phyloP scores from a whole-genome alignment of 257 asterid species.

The Rubia yunnanensis region DNA sequence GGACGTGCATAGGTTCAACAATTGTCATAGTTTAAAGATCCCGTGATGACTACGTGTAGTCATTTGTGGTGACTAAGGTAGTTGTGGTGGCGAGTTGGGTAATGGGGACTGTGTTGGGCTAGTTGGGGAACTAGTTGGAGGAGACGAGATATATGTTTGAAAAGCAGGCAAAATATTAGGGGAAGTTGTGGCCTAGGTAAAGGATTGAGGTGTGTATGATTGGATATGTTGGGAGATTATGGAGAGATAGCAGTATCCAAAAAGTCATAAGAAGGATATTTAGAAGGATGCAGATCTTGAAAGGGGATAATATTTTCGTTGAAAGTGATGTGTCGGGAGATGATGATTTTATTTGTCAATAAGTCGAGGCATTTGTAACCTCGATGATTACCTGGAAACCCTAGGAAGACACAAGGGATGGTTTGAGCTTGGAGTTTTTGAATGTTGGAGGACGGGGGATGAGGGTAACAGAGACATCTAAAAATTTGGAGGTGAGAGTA shows the following conservation, averaged over 20 bases:
- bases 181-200: neutral
- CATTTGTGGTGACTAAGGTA: neutral
- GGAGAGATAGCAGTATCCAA: neutral
- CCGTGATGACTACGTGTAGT: too few species aligned
- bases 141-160: neutral
- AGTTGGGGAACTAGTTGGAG: neutral
- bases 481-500: too few species aligned
- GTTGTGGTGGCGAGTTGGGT: neutral
- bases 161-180: too few species aligned
- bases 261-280: neutral
- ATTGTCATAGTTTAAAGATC: too few species aligned
- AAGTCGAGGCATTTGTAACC: too few species aligned
- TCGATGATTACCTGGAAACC: too few species aligned
- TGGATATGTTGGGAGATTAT: neutral
- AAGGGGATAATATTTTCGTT: neutral
- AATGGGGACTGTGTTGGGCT: neutral
- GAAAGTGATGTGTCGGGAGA: neutral
- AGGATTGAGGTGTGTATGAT: neutral
- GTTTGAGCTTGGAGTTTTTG: slow-evolving; percentile 6
- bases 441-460: slow-evolving; percentile 4
- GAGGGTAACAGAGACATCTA: slow-evolving; percentile 11
- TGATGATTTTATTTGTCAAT: neutral
- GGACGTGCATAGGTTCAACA: too few species aligned
- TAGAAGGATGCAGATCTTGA: neutral
- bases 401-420: slow-evolving; percentile 11